Base-by-base conservation (phyloP, 352 stramenopile genomes). In the Globisporangium solare region DNA sequence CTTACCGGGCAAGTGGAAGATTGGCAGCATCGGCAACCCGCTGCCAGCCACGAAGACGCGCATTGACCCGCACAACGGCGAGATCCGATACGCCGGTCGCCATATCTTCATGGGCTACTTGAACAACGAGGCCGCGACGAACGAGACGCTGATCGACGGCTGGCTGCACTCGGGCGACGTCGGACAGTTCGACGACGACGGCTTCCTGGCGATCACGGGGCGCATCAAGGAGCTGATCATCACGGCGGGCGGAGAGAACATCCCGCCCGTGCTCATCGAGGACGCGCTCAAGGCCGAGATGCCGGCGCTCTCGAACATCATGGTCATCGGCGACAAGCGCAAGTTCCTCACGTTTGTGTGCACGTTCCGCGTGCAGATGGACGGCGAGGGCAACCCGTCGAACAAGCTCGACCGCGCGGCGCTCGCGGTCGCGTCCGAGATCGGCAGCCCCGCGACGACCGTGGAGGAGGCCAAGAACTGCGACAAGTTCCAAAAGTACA, bases 191-290 rank as follows among this genome's bases (percentile, higher is more conserved):
- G 88, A 96, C 43, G 65, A 85, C 15, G 79, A 90, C 48, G 82
- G 92, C n/a, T 97, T 98, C 63, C 62, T 97, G 45, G 68, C 61
- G 17, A 95, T 98, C 63, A 98, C 92, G 3, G 93, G 92, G 15
- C 83, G 93, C 17, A 96, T 98, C 68, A 98, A 98, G 67, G 91
- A 98, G 68, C 74, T 97, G 24, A 97, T 98, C 69, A 95, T 96
- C 68, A 97, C 90, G 7, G 88, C 89, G 5, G 89, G 91, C 31
- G 89, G 93, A 24, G 91, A 98, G 70, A 98, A 98, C 64, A 76
- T 98, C 20, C 76, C 93, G 6, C 89, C 92, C 6, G 86, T 93
- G 35, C 61, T 89, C 32, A 91, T 97, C 22, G 89, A 97, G 42
- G 79, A 96, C 59, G 67, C 85, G 42, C 71, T 98, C 60, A 97